Conservation (phyloP, 2,329 filamentous ascomycete species). For the Colletotrichum sp. region DNA sequence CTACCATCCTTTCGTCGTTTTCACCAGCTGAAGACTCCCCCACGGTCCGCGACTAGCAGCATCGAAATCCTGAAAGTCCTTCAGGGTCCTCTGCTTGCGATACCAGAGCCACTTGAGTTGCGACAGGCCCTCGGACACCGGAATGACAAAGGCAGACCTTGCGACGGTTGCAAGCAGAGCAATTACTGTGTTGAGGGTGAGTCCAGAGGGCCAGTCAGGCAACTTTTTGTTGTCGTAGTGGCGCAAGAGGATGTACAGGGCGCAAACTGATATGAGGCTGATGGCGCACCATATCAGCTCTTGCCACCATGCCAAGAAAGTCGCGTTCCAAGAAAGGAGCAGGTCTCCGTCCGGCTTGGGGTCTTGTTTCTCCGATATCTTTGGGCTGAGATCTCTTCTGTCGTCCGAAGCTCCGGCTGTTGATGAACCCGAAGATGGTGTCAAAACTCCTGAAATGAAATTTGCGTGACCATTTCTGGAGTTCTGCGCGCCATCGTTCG, state of each 20-base stretch:
- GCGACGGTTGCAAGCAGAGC: constrained; percentile 29
- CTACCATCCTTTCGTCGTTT: not conserved
- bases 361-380: accelerated
- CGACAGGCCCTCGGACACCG: constrained; percentile 27
- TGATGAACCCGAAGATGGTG: not conserved
- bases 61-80: constrained; percentile 18
- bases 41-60: constrained; percentile 21
- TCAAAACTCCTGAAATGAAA: accelerated
- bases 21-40: constrained; percentile 14
- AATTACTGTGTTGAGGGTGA: constrained; percentile 32
- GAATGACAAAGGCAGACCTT: constrained; percentile 25
- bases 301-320: not conserved
- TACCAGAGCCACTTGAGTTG: constrained; percentile 24
- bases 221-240: constrained; percentile 22
- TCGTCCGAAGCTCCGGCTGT: not conserved
- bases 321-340: not conserved
- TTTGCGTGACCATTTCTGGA: accelerated
- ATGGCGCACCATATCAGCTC: not conserved
- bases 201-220: constrained; percentile 24
- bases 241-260: not conserved
- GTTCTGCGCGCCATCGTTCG: not conserved
- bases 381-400: not conserved
- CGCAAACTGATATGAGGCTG: not conserved
- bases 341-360: accelerated
- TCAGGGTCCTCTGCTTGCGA: not conserved